Evolutionary conservation across 2,329 filamentous ascomycete genomes (phyloP).

Genomic region (Fusarium stilboides): DNA sequence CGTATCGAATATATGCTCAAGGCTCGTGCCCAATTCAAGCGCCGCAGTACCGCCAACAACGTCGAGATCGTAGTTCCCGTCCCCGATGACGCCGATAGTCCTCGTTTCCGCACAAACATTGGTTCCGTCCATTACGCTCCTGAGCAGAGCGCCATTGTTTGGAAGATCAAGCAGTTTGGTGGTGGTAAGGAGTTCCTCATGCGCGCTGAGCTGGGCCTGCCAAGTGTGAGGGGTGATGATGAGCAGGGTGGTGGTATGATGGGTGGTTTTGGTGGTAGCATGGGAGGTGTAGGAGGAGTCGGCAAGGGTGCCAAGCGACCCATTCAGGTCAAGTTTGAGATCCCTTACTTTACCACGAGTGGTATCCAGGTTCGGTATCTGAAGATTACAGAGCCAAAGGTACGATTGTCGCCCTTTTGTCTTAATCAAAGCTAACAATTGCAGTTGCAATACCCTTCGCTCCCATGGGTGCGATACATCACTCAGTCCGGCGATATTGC

Average conservation of each 20-base stretch:
- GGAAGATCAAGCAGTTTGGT: constrained; percentile 99
- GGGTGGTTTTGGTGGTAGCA: constrained; percentile 94
- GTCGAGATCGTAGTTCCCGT: constrained; percentile 98
- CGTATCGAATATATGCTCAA: constrained; percentile 99
- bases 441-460: constrained; percentile 95
- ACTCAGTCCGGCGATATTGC: constrained; percentile 98
- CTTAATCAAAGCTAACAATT: constrained; percentile 14
- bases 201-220: constrained; percentile 94
- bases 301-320: constrained; percentile 92
- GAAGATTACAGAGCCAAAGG: constrained; percentile 99
- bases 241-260: constrained; percentile 98
- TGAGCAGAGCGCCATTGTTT: constrained; percentile 96
- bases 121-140: constrained; percentile 97
- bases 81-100: constrained; percentile 95
- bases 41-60: constrained; percentile 97
- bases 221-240: constrained; percentile 94
- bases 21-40: constrained; percentile 97
- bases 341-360: constrained; percentile 99
- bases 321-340: constrained; percentile 99
- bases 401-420: constrained; percentile 61
- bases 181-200: constrained; percentile 99
- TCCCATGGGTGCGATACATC: constrained; percentile 99
- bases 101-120: constrained; percentile 97
- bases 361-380: constrained; percentile 98
- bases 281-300: constrained; percentile 85